phyloP scores from a whole-genome alignment of 768 basidiomycete species.

The Neoboletus magnificus region DNA sequence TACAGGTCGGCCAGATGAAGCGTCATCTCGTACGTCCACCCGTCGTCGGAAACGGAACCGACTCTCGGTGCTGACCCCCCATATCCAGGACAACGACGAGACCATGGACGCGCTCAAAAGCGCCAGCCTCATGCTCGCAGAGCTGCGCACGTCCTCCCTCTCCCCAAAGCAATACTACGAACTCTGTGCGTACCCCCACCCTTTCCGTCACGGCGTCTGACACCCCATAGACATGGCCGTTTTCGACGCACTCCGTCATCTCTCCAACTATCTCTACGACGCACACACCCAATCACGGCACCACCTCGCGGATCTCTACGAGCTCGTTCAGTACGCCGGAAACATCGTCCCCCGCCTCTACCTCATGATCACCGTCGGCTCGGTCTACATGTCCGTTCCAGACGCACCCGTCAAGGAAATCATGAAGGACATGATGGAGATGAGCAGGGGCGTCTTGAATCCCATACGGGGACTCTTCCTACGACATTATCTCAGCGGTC shows the following conservation, averaged over 20 bases:
- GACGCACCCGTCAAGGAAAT: slow-evolving; percentile 98
- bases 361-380: slow-evolving; percentile 99
- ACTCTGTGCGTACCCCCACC: slow-evolving; percentile 60
- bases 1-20: slow-evolving; percentile 94
- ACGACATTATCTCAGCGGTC: slow-evolving; percentile 93
- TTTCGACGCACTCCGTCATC: slow-evolving; percentile 92
- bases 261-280: slow-evolving; percentile 95
- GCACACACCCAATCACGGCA: slow-evolving; percentile 90
- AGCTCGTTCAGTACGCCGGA: slow-evolving; percentile 98
- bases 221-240: slow-evolving; percentile 87
- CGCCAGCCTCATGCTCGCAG: slow-evolving; percentile 95
- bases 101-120: slow-evolving; percentile 99
- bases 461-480: slow-evolving; percentile 96
- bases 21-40: slow-evolving; percentile 69
- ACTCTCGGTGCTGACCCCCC: background rate
- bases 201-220: background rate
- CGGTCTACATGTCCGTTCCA: slow-evolving; percentile 97
- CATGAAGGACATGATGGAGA: slow-evolving; percentile 99
- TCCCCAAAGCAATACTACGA: slow-evolving; percentile 99
- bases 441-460: slow-evolving; percentile 95
- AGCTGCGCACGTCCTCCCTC: slow-evolving; percentile 88
- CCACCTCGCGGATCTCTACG: slow-evolving; percentile 97
- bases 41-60: background rate
- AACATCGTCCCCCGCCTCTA: slow-evolving; percentile 93
- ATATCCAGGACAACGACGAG: slow-evolving; percentile 79